phyloP scores from a whole-genome alignment of 495 filamentous ascomycete species.

The Daldinia loculata region DNA sequence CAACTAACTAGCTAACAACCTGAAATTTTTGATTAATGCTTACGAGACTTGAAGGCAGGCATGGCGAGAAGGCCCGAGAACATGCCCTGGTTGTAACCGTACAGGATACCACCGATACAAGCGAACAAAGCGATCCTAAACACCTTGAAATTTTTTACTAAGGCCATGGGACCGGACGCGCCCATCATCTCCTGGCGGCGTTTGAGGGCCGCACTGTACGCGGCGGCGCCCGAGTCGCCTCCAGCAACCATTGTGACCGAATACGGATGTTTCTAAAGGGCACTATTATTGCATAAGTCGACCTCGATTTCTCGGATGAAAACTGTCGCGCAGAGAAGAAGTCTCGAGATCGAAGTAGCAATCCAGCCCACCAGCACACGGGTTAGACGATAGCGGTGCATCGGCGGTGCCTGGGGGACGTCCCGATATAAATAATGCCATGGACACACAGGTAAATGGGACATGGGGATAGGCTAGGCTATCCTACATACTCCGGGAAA shows the following conservation, averaged over 20 bases:
- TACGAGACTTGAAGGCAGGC: conserved; percentile 61
- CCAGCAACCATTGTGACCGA: conserved; percentile 48
- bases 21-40: conserved; percentile 21
- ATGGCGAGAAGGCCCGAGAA: conserved; percentile 77
- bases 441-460: neutral
- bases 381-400: conserved; percentile 8
- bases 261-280: neutral
- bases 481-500: conserved; percentile 16
- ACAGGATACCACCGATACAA: conserved; percentile 74
- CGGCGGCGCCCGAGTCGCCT: conserved; percentile 48
- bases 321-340: neutral
- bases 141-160: conserved; percentile 74
- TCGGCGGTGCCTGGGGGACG: conserved; percentile 1
- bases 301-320: neutral
- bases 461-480: conserved; percentile 10
- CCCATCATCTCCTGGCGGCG: conserved; percentile 72
- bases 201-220: conserved; percentile 70
- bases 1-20: conserved; percentile 5
- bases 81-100: conserved; percentile 81
- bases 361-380: neutral
- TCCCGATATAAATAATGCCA: conserved; percentile 29
- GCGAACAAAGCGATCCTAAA: conserved; percentile 79
- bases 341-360: conserved; percentile 6
- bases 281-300: neutral
- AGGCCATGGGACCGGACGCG: conserved; percentile 67